These are phyloP conservation scores for Mycena citricolor DNA, from an alignment of 1,284 basidiomycete species.

Conservation along the genomic window DNA sequence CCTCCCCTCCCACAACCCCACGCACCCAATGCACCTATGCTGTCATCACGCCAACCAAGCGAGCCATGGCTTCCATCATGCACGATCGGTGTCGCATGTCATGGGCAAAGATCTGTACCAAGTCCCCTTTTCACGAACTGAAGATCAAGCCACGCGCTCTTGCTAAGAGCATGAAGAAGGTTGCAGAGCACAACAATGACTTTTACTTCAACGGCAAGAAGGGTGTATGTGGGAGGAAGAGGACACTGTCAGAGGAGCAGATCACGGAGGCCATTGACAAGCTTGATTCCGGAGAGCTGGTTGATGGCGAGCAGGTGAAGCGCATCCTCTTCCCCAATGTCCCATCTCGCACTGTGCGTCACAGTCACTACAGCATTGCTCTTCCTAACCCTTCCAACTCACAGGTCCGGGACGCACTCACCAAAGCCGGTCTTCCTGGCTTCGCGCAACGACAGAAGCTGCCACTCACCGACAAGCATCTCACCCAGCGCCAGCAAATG, in stretches of 20 bases:
- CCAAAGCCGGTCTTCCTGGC: not conserved
- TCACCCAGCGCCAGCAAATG: not conserved
- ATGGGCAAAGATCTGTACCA: constrained; percentile 1
- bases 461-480: not conserved
- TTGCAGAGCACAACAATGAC: not conserved
- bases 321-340: not conserved
- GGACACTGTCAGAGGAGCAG: not conserved
- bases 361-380: not conserved
- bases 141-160: not conserved
- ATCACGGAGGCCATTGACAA: not conserved
- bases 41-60: constrained; percentile 7
- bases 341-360: not conserved
- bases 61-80: constrained; percentile 2
- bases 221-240: not conserved
- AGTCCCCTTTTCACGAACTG: too few species aligned
- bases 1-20: too few species aligned
- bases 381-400: not conserved
- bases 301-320: constrained; percentile 6
- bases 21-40: too few species aligned
- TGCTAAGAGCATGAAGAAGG: constrained; percentile 1
- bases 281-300: not conserved
- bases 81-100: not conserved
- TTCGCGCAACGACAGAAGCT: not conserved
- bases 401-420: not conserved
- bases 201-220: constrained; percentile 1